Conservation (phyloP, 2,329 filamentous ascomycete species). For the Fusarium odoratissimum region DNA sequence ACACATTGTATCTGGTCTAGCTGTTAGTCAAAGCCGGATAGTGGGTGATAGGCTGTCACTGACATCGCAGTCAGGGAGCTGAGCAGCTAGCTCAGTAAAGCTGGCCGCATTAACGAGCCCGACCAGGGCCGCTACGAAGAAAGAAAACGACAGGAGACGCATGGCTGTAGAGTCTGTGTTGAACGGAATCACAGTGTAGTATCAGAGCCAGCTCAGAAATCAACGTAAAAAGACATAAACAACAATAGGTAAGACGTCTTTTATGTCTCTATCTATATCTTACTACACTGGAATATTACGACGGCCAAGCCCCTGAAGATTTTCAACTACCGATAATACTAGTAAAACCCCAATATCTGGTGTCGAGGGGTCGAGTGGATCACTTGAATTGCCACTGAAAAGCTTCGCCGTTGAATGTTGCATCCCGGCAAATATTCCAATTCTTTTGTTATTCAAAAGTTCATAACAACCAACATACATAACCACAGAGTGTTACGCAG, state of each 20-base stretch:
- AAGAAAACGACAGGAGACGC: slow-evolving; percentile 21
- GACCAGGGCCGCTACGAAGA: slow-evolving; percentile 1
- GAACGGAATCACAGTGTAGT: not conserved
- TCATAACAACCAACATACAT: not conserved
- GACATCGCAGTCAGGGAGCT: slow-evolving; percentile 27
- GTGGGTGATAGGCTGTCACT: not conserved
- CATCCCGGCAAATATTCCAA: not conserved
- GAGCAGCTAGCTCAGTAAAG: slow-evolving; percentile 23
- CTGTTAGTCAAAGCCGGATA: not conserved
- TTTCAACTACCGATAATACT: slow-evolving; percentile 10
- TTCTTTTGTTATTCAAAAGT: not conserved
- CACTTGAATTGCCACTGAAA: not conserved
- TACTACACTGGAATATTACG: not conserved
- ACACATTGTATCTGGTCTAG: slow-evolving; percentile 25
- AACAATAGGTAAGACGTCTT: not conserved
- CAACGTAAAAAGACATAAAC: not conserved
- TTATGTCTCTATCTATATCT: not conserved
- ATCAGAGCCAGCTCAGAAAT: not conserved
- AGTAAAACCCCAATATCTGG: not conserved
- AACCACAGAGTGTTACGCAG: not conserved
- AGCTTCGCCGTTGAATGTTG: not conserved
- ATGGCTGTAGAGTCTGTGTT: not conserved
- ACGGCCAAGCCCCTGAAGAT: slow-evolving; percentile 6
- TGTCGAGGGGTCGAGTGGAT: not conserved
- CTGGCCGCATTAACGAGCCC: slow-evolving; percentile 21